Evolutionary conservation across 306 rosid genomes (phyloP), one percentile per base, ranked within the genome.

Genomic region (Bauhinia variegata): DNA sequence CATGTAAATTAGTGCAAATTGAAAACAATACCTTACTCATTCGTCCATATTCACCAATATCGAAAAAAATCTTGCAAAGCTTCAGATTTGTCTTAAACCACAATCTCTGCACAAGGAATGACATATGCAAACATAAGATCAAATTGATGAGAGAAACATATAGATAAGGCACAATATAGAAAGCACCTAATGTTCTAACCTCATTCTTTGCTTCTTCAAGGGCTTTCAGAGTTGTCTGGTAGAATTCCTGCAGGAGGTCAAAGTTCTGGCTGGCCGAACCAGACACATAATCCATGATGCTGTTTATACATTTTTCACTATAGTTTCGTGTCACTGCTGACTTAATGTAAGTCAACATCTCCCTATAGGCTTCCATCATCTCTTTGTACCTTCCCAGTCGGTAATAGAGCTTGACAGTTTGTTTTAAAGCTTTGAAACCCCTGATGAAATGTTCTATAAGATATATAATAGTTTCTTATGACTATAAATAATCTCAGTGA

Each of bases 131-230:
- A 58, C 28, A 58, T 43, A 39, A 42, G 38, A 71, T 64, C 55
- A 34, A 68, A 60, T 33, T 43, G 46, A 57, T 15, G 49, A 36
- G 47, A 63, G 31, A 71, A 65, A 34, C 4, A 17, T 34, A 36
- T 4, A 34, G 15, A 32, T 1, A 15, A 4, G 55, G 33, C 42
- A 42, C 7, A 16, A 36, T 48, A 34, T 37, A 74, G 57, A 81
- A 41, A 43, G 37, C 15, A 15, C 46, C 65, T 38, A 57, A 57
- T 60, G 68, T 43, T 58, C 76, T 48, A 37, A 93, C 99, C 96
- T 89, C 99, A 50, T 93, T 93, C 78, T 88, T 93, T 68, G 99
- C 99, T 80, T 93, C 99, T 84, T 93, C 99, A 75, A 93, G 97
- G 50, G 96, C 95, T 71, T 85, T 83, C 67, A 93, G 77, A 75